Evolutionary conservation across 75 land plant species (phyloP), one percentile per base, ranked within the genome.

Genomic region (Ceratopteris richardii): DNA sequence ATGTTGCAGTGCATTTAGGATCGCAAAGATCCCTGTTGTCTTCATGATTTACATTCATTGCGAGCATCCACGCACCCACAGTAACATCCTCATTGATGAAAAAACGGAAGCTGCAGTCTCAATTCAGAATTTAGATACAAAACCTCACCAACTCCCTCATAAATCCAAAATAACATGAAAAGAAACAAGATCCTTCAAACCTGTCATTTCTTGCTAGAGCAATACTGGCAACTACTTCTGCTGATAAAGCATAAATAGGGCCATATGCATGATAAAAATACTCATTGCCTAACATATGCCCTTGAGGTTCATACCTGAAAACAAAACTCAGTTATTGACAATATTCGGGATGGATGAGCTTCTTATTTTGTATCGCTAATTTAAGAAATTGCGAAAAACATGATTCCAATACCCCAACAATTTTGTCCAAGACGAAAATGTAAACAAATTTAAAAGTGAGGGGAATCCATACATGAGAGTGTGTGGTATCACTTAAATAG

Each of bases 71-170:
- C 46, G 82, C 65, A 6, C 90, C 90, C 40, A 89, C 69, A 4
- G 95, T 86, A 18, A 89, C 95, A 65, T 89, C 95, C 77, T 89
- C 95, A 66, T 89, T 86, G 72, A 46, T 86, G 42, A 86, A 89
- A 78, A 82, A 82, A 51, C 95, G 75, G 60, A 82, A 76, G 65
- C 93, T 88, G 82, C 51, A 68, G 72, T 33, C 29, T n/a, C n/a
- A n/a, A n/a, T n/a, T n/a, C 46, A 56, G 43, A 31, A 23, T n/a
- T 9, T 9, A n/a, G n/a, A n/a, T n/a, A n/a, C n/a, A n/a, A n/a
- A n/a, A n/a, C n/a, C n/a, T n/a, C n/a, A n/a, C n/a, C n/a, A n/a
- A n/a, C n/a, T n/a, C n/a, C n/a, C n/a, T n/a, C n/a, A n/a, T n/a
- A n/a, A n/a, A n/a, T n/a, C n/a, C n/a, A n/a, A n/a, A n/a, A n/a